These are phyloP conservation scores for Poa annua DNA, from an alignment of 176 grass and related monocot species.

Conservation along the genomic window DNA sequence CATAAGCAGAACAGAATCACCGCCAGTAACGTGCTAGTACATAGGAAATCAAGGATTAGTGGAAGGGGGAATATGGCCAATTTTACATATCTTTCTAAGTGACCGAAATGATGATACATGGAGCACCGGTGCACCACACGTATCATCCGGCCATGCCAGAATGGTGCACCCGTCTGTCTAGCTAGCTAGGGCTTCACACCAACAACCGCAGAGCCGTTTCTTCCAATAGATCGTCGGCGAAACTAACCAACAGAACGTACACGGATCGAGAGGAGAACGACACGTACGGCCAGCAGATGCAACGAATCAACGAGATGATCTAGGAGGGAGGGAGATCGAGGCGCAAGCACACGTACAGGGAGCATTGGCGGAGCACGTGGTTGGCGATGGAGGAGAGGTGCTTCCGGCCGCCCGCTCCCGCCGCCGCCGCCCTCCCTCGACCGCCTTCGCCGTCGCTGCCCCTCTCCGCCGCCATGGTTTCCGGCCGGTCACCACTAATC, in stretches of 20 bases:
- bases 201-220: background rate
- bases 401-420: constrained; percentile 34
- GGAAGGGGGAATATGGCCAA: background rate
- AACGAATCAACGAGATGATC: background rate
- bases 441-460: background rate
- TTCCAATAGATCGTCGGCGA: background rate
- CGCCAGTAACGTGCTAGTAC: background rate
- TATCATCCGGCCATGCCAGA: background rate
- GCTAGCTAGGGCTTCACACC: background rate
- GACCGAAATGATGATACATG: background rate
- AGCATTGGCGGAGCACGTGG: constrained; percentile 66
- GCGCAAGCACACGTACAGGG: constrained; percentile 44
- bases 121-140: background rate
- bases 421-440: background rate
- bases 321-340: background rate
- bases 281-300: background rate
- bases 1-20: background rate
- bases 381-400: constrained; percentile 80
- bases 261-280: background rate
- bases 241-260: background rate
- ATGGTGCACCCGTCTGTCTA: background rate
- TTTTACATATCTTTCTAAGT: background rate
- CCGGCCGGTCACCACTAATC: background rate
- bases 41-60: background rate
- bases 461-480: background rate